phyloP scores from a whole-genome alignment of 345 rosid species.

The Eucalyptus globulus region DNA sequence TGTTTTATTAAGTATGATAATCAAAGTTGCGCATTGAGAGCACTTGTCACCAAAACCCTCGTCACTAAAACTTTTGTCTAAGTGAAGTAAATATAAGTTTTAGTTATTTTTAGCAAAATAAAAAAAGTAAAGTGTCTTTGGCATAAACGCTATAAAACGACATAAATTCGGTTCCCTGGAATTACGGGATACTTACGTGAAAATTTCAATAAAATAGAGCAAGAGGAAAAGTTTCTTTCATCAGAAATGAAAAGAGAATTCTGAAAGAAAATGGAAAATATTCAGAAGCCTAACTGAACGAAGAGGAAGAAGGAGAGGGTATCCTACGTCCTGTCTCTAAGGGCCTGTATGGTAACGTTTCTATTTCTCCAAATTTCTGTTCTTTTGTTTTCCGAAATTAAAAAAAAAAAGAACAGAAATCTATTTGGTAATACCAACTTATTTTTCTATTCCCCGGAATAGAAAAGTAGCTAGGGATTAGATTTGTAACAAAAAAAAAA shows the following conservation, averaged over 20 bases:
- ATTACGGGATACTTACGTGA: neutral
- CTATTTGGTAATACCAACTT: too few relatives aligned
- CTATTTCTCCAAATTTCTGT: too few relatives aligned
- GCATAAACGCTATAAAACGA: neutral
- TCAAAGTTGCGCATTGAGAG: neutral
- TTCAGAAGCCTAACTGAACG: neutral
- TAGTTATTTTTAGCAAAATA: neutral
- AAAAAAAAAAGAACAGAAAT: too few relatives aligned
- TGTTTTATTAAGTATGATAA: too few relatives aligned
- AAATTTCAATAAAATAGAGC: neutral
- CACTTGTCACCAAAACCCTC: neutral
- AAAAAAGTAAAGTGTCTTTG: neutral
- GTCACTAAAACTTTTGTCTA: neutral
- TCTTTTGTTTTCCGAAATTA: accelerated
- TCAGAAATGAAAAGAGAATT: neutral
- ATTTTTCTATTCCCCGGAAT: too few relatives aligned
- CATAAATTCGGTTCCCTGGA: neutral
- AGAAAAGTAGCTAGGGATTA: too few relatives aligned
- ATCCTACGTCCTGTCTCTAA: neutral
- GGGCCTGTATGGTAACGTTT: too few relatives aligned
- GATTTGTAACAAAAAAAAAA: too few relatives aligned
- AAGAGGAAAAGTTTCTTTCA: neutral
- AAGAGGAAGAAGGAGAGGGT: neutral
- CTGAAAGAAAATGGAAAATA: too few relatives aligned
- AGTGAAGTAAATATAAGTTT: neutral